phyloP scores from a whole-genome alignment of 169 alveolate species.

The Plasmodium cynomolgi region DNA sequence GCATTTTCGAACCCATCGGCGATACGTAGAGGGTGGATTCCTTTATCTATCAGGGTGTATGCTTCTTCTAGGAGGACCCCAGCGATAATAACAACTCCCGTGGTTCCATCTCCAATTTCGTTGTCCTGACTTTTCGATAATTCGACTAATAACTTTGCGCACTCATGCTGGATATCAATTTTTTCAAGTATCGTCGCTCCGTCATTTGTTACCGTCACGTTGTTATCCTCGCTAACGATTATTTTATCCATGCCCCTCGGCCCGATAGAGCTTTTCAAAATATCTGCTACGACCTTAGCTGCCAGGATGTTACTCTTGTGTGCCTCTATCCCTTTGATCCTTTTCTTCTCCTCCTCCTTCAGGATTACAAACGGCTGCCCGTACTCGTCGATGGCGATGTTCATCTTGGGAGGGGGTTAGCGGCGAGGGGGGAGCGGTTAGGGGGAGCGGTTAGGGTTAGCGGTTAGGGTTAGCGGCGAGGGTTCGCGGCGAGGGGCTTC shows the following conservation, averaged over 20 bases:
- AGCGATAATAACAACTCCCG: constrained; percentile 99
- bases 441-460: too few species aligned
- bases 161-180: constrained; percentile 97
- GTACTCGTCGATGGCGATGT: constrained; percentile 97
- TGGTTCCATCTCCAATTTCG: constrained; percentile 99
- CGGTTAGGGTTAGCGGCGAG: background rate
- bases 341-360: constrained; percentile 96
- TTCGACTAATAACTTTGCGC: constrained; percentile 98
- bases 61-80: constrained; percentile 98
- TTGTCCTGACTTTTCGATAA: constrained; percentile 98
- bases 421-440: background rate
- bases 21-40: constrained; percentile 97
- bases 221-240: constrained; percentile 98
- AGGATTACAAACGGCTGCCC: constrained; percentile 98
- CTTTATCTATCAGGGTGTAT: constrained; percentile 94
- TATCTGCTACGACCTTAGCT: constrained; percentile 97
- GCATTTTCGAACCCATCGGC: constrained; percentile 99
- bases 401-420: constrained; percentile 86
- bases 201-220: constrained; percentile 98
- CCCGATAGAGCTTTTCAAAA: constrained; percentile 97
- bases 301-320: constrained; percentile 98
- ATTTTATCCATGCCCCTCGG: constrained; percentile 99
- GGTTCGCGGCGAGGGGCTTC: too few species aligned
- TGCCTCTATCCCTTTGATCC: constrained; percentile 98
- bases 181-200: constrained; percentile 97